These are phyloP conservation scores for Blastocystis sp. DNA, from an alignment of 352 stramenopile genomes.

Conservation along the genomic window DNA sequence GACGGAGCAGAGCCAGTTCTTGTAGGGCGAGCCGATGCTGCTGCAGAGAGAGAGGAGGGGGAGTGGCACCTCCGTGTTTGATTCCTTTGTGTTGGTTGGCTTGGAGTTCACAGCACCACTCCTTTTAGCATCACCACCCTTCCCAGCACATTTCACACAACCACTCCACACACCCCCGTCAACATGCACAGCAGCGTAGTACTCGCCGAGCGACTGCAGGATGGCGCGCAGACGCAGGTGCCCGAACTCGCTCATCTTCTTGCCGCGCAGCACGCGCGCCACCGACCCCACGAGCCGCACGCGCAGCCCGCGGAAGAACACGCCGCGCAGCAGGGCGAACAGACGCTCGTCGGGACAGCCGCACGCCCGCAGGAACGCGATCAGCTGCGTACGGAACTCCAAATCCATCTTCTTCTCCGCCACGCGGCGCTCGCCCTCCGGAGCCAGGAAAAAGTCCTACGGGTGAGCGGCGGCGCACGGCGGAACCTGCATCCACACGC, in stretches of 20 bases:
- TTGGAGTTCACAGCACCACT: too few species aligned
- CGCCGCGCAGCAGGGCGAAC: conserved; percentile 31
- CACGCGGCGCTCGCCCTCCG: neutral
- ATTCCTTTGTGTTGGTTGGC: too few species aligned
- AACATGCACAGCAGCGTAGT: neutral
- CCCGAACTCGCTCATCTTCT: conserved; percentile 1
- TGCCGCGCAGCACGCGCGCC: neutral
- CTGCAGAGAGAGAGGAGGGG: conserved; percentile 33
- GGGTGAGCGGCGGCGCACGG: neutral
- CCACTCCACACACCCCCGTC: neutral
- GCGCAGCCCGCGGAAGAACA: conserved; percentile 10
- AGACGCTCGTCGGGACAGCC: conserved; percentile 12
- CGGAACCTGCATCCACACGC: conserved; percentile 55
- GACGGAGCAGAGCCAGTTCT: conserved; percentile 21
- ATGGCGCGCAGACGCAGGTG: conserved; percentile 31
- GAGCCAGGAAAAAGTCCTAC: conserved; percentile 54
- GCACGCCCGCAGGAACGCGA: conserved; percentile 3
- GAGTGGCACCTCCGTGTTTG: neutral
- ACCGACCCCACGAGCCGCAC: conserved; percentile 35
- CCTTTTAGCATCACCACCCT: too few species aligned
- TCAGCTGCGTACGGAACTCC: conserved; percentile 48
- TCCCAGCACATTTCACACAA: too few species aligned
- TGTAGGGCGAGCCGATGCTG: neutral
- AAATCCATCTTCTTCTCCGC: conserved; percentile 47
- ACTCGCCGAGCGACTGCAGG: conserved; percentile 4